These are phyloP conservation scores for Penicillium vulpinum DNA, from an alignment of 2,329 filamentous ascomycete species.

Conservation along the genomic window DNA sequence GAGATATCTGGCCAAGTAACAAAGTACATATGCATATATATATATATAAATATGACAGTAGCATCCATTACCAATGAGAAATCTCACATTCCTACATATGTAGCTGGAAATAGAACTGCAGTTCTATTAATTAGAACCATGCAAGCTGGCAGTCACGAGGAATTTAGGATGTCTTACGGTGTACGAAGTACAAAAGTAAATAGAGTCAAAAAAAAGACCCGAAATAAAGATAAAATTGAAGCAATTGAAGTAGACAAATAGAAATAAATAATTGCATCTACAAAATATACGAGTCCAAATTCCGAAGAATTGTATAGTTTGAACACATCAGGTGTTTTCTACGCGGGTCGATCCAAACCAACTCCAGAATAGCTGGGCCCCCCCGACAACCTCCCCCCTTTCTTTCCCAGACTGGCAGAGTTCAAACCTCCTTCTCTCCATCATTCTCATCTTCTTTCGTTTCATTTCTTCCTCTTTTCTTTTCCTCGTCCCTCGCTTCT, in stretches of 20 bases:
- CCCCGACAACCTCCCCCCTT: constrained; percentile 30
- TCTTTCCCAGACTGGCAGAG: constrained; percentile 31
- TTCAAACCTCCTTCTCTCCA: constrained; percentile 24
- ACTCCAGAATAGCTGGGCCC: constrained; percentile 25
- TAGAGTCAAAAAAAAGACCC: not conserved
- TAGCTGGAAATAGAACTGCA: not conserved
- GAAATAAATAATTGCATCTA: not conserved
- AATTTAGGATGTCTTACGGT: not conserved
- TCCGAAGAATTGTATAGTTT: not conserved
- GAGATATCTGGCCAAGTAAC: constrained; percentile 10
- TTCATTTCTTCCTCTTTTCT: constrained; percentile 25
- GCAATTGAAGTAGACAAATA: not conserved
- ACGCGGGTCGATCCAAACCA: constrained; percentile 23
- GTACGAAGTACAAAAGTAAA: not conserved
- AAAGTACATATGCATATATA: not conserved
- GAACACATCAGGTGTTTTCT: constrained; percentile 9
- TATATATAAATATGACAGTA: not conserved
- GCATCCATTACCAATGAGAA: not conserved
- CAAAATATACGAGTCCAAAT: not conserved
- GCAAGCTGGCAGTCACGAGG: not conserved
- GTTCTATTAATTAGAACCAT: not conserved
- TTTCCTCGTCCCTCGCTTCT: constrained; percentile 26
- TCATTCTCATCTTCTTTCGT: constrained; percentile 24
- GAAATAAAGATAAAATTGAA: not conserved
- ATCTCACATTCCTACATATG: not conserved